Evolutionary conservation across 345 rosid genomes (phyloP).

Genomic region (Eucalyptus paniculata): DNA sequence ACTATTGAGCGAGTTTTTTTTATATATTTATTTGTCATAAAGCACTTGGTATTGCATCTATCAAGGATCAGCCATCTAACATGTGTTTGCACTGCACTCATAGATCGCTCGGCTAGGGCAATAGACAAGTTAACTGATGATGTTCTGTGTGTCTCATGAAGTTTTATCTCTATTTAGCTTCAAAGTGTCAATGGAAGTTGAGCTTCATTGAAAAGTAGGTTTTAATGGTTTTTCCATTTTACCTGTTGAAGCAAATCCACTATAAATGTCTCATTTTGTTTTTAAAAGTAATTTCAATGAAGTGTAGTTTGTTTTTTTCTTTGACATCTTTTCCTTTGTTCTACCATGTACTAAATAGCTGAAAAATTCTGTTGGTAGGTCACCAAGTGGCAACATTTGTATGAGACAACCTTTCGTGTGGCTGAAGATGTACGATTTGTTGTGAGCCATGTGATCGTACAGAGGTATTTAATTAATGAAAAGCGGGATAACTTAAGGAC

Average conservation of each 20-base stretch:
- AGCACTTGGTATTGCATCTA: neutral
- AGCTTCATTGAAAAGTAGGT: neutral
- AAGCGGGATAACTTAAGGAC: constrained; percentile 49
- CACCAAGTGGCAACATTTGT: constrained; percentile 51
- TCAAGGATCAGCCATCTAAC: neutral
- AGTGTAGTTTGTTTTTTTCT: neutral
- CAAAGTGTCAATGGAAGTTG: neutral
- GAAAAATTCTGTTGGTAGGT: constrained; percentile 27
- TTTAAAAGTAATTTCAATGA: neutral
- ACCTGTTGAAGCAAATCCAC: neutral
- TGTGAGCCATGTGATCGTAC: constrained; percentile 63
- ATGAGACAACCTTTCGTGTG: constrained; percentile 54
- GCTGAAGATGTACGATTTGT: constrained; percentile 76
- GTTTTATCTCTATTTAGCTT: neutral
- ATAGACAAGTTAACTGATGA: neutral
- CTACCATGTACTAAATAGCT: neutral
- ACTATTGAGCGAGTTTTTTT: neutral
- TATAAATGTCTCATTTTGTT: neutral
- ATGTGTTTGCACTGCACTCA: neutral
- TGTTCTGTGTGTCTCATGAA: neutral
- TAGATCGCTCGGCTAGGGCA: neutral
- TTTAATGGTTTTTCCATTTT: neutral
- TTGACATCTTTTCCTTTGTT: neutral
- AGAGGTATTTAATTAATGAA: constrained; percentile 48
- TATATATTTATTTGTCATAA: neutral